A percentile compares a stretch with the other conserved stretches of the same genome.
These are phyloP conservation scores for Calonectria hawksworthii DNA, from an alignment of 2,329 filamentous ascomycete genomes.

Conservation along the genomic window DNA sequence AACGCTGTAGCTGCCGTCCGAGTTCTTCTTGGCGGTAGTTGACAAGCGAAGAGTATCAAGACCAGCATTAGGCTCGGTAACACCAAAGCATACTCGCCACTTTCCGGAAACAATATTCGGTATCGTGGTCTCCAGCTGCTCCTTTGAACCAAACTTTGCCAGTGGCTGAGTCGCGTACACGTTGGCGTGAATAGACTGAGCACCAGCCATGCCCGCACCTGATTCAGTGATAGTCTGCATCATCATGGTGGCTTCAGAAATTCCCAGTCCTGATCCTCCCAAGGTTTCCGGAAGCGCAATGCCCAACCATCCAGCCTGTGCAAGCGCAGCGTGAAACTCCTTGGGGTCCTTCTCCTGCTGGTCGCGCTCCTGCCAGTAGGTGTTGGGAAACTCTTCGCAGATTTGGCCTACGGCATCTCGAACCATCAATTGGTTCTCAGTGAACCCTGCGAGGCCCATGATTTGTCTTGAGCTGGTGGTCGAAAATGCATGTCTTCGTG, in stretches of 20 bases:
- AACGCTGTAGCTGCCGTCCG: slow-evolving; percentile 74
- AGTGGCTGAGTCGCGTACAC: slow-evolving; percentile 84
- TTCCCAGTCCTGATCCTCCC: slow-evolving; percentile 81
- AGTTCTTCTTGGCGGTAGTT: slow-evolving; percentile 70
- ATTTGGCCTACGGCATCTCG: slow-evolving; percentile 78
- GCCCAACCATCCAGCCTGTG: slow-evolving; percentile 84
- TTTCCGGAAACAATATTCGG: slow-evolving; percentile 80
- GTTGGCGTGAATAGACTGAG: slow-evolving; percentile 74
- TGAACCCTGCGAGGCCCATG: slow-evolving; percentile 82
- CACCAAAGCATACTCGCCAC: slow-evolving; percentile 83
- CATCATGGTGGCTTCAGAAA: slow-evolving; percentile 89
- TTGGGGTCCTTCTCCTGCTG: slow-evolving; percentile 78
- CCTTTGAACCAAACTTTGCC: slow-evolving; percentile 77
- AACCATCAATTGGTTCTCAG: slow-evolving; percentile 79
- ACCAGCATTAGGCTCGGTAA: slow-evolving; percentile 83
- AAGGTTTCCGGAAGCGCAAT: slow-evolving; percentile 82
- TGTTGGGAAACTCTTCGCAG: slow-evolving; percentile 78
- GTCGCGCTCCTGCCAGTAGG: slow-evolving; percentile 84
- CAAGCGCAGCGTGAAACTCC: slow-evolving; percentile 82
- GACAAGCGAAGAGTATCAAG: slow-evolving; percentile 81
- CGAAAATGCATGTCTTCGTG: slow-evolving; percentile 49
- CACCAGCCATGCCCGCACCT: slow-evolving; percentile 83
- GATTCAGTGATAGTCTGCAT: slow-evolving; percentile 85
- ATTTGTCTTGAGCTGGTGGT: slow-evolving; percentile 56
- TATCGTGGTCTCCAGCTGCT: slow-evolving; percentile 75